Percentiles rank a stretch among this genome's conserved stretches.
Evolutionary conservation across 345 rosid genomes (phyloP).

Genomic region (Eucalyptus tenuipes): DNA sequence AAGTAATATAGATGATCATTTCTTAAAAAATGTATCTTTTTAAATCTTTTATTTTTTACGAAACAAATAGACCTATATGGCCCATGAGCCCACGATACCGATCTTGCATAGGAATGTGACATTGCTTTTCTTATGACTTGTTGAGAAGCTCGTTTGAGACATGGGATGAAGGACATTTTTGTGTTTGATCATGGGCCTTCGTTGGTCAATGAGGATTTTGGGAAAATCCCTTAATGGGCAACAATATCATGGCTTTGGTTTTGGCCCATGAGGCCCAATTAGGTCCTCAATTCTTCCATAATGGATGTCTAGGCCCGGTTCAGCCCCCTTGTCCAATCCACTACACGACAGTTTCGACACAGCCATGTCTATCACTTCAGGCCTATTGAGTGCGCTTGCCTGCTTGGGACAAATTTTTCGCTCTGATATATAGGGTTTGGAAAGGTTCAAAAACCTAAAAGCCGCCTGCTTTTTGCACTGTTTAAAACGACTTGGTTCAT

Average conservation of each 20-base stretch:
- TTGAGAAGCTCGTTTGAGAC: no score
- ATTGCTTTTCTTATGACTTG: no score
- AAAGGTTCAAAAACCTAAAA: neutral
- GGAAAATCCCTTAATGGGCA: neutral
- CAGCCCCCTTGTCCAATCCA: neutral
- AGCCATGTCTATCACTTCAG: neutral
- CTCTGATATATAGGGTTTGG: neutral
- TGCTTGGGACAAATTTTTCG: neutral
- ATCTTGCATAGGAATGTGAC: no score
- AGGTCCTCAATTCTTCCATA: neutral
- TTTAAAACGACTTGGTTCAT: neutral
- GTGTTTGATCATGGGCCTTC: no score
- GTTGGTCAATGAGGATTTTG: neutral
- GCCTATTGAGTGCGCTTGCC: neutral
- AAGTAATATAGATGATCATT: no score
- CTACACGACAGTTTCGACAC: neutral
- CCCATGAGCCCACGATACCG: no score
- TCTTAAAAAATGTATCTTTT: no score
- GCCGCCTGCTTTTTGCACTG: neutral
- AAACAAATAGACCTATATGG: no score
- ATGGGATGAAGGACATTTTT: no score
- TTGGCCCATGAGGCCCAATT: neutral
- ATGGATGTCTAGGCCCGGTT: neutral
- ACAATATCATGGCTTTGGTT: neutral
- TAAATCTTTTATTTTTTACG: no score